Base-by-base conservation (phyloP, 768 basidiomycete species). In the Leucosporidium scottii region DNA sequence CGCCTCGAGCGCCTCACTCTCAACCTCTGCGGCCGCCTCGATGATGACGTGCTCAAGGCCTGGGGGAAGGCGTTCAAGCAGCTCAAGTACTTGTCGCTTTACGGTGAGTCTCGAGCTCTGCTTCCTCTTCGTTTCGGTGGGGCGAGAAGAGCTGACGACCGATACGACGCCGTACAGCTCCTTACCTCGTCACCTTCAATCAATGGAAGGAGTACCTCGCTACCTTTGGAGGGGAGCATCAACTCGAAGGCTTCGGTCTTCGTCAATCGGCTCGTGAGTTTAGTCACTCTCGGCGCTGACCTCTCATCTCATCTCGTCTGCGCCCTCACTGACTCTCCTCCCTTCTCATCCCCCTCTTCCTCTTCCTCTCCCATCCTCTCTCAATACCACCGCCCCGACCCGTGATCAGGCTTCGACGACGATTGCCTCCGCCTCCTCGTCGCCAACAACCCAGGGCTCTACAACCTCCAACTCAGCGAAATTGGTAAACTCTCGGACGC, bases 81-180 rank as follows among this genome's bases (percentile, higher is more conserved):
- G 20, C 84, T 99, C 50, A 83, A 79, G 7, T 84, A 84, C 44
- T 74, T 99, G 20, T 86, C 88, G 76, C 87, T 99, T 21, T 84
- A 90, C 18, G 94, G 89, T 0, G 92, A 92, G 3, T 93, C 91
- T 79, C 85, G n/a, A n/a, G n/a, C n/a, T n/a, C n/a, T n/a, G 92
- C 50, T 69, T 51, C 3, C 58, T 23, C 27, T n/a, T n/a, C n/a
- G n/a, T n/a, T n/a, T n/a, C n/a, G n/a, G n/a, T n/a, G n/a, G n/a
- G n/a, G n/a, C n/a, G n/a, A n/a, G n/a, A n/a, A 34, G 10, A 34
- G 34, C 34, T 34, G 34, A 34, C 34, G 34, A 34, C 34, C 34
- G 34, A 34, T 34, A 10, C 34, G 34, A 34, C 34, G 34, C 5
- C 34, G 5, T 34, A 0, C 65, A 70, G 62, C 68, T 7, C 72